Conservation (phyloP, 2,329 filamentous ascomycete species). For the Colletotrichum liaoningense region DNA sequence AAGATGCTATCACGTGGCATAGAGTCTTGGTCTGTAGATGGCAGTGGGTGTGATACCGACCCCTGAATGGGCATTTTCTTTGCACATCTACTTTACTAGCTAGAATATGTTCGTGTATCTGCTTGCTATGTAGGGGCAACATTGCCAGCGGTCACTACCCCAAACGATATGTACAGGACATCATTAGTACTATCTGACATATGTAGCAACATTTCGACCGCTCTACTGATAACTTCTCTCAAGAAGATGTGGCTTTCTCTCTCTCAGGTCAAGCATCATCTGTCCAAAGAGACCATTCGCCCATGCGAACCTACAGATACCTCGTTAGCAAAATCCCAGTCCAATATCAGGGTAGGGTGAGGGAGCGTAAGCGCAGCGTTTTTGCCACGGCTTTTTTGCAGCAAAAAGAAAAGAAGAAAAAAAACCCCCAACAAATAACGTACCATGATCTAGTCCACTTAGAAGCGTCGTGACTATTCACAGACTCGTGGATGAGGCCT, state of each 20-base stretch:
- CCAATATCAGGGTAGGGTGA: neutral
- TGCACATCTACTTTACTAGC: neutral
- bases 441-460: slow-evolving; percentile 58
- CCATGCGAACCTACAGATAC: slow-evolving; percentile 81
- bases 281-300: slow-evolving; percentile 90
- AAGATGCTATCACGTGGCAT: neutral
- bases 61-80: neutral
- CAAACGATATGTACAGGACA: neutral
- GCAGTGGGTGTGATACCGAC: neutral
- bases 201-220: too few species aligned
- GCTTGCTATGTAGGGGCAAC: too few species aligned
- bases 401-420: neutral
- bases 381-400: neutral
- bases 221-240: slow-evolving; percentile 58
- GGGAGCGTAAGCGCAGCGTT: neutral
- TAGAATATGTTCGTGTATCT: neutral
- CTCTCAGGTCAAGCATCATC: slow-evolving; percentile 80
- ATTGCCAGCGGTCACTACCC: too few species aligned
- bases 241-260: slow-evolving; percentile 76
- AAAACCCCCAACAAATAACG: slow-evolving; percentile 27
- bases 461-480: slow-evolving; percentile 71
- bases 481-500: slow-evolving; percentile 84
- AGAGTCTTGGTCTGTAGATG: neutral
- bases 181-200: neutral
- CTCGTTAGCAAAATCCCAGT: neutral